A percentile compares a stretch with the other conserved stretches of the same genome.
phyloP scores from a whole-genome alignment of 441 rosid species.

The Gossypium schwendimanii region DNA sequence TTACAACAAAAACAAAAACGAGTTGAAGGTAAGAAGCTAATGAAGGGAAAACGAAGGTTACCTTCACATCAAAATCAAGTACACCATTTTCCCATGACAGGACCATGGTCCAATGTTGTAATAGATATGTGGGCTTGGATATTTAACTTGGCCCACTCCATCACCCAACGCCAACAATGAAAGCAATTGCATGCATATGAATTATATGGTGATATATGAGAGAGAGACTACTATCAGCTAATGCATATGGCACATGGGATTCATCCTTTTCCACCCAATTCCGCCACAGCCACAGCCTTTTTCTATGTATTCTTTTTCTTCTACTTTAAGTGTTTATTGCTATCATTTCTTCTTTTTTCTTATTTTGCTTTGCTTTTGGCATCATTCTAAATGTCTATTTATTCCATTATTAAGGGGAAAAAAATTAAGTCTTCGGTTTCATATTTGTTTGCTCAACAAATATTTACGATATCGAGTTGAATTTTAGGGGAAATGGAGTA shows the following conservation, averaged over 20 bases:
- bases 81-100: too few species aligned
- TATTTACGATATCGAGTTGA: too few species aligned
- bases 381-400: background rate
- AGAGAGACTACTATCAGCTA: background rate
- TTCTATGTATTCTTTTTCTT: background rate
- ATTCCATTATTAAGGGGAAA: background rate
- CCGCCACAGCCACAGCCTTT: background rate
- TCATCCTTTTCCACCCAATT: slow-evolving; percentile 1
- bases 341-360: background rate
- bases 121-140: background rate
- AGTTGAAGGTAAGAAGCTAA: background rate
- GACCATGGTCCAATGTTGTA: background rate
- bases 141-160: background rate
- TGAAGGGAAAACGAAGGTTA: background rate
- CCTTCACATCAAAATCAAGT: background rate
- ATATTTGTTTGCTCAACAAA: background rate
- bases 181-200: background rate
- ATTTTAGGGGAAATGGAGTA: too few species aligned
- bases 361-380: background rate
- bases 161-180: background rate
- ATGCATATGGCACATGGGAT: background rate
- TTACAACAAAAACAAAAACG: background rate
- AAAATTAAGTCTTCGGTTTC: background rate
- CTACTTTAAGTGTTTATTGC: background rate
- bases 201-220: background rate